Conservation (phyloP, 1,139 yeast species). For the Citeromyces hawaiiensis region DNA sequence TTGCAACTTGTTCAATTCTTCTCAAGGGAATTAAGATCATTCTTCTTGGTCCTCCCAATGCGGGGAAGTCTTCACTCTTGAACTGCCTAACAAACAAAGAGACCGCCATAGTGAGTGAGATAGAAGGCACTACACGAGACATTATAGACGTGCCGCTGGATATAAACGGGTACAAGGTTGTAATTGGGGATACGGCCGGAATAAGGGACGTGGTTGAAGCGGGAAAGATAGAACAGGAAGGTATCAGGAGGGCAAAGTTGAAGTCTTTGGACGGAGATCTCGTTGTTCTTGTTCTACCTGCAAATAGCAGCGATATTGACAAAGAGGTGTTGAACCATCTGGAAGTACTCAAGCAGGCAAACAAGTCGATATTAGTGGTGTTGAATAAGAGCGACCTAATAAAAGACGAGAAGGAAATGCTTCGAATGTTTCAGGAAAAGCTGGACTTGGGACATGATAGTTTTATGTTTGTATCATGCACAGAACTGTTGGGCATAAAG, state of each 20-base stretch:
- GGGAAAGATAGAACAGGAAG: constrained; percentile 65
- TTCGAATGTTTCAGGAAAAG: constrained; percentile 11
- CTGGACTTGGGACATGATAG: constrained; percentile 17
- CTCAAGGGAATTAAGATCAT: constrained; percentile 63
- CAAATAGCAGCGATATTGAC: constrained; percentile 15
- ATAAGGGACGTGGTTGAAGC: constrained; percentile 37
- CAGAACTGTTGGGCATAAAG: constrained; percentile 39
- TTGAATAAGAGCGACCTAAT: constrained; percentile 55
- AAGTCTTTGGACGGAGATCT: constrained; percentile 50
- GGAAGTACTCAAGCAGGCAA: constrained; percentile 11
- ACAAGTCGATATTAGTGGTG: constrained; percentile 25
- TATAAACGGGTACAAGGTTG: constrained; percentile 71
- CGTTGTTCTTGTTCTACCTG: constrained; percentile 37
- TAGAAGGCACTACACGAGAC: constrained; percentile 94
- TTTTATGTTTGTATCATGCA: constrained; percentile 51
- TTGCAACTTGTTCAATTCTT: constrained; percentile 49
- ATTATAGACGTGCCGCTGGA: constrained; percentile 72
- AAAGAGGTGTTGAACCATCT: constrained; percentile 25
- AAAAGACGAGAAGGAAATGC: constrained; percentile 11
- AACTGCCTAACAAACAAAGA: constrained; percentile 66
- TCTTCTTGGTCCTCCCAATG: constrained; percentile 87
- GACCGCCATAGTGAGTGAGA: constrained; percentile 81
- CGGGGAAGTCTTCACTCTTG: constrained; percentile 84
- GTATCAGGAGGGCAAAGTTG: constrained; percentile 63
- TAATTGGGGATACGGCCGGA: constrained; percentile 92